Evolutionary conservation across 805 yeast species (phyloP).

Genomic region (Pichia eremophila): DNA sequence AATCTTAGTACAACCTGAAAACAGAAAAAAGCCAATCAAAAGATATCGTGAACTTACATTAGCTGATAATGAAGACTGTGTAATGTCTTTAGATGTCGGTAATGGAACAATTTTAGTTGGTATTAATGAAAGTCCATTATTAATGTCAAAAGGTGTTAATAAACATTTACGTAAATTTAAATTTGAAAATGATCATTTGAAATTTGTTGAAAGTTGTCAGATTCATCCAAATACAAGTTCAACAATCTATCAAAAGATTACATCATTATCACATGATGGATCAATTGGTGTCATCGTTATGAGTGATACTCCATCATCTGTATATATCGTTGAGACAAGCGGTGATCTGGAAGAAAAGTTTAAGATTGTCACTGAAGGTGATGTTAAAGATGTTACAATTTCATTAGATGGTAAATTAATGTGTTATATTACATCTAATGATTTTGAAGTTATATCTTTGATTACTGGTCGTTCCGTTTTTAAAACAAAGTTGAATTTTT

Average conservation of each 20-base stretch:
- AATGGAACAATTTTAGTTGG: conserved; percentile 55
- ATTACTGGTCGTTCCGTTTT: conserved; percentile 34
- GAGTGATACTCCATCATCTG: conserved; percentile 52
- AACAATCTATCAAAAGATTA: conserved; percentile 56
- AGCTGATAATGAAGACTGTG: conserved; percentile 69
- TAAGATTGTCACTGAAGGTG: conserved; percentile 43
- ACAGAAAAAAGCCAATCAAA: conserved; percentile 39
- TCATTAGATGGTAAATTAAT: conserved; percentile 59
- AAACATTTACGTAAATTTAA: conserved; percentile 61
- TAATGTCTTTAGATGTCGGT: conserved; percentile 65
- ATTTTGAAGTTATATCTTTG: conserved; percentile 44
- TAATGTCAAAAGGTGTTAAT: conserved; percentile 53
- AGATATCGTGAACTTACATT: conserved; percentile 48
- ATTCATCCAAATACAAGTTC: conserved; percentile 37
- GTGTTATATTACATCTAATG: conserved; percentile 49
- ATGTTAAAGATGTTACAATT: conserved; percentile 57
- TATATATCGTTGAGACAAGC: conserved; percentile 48
- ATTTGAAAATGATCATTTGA: conserved; percentile 51
- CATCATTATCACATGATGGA: conserved; percentile 50
- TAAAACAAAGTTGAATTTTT: conserved; percentile 18
- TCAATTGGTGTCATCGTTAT: conserved; percentile 60
- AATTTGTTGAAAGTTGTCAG: conserved; percentile 52
- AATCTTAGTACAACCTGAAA: conserved; percentile 45
- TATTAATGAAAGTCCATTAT: conserved; percentile 58
- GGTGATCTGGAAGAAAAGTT: conserved; percentile 43